Evolutionary conservation across 352 stramenopile species (phyloP).

Genomic region (Phytophthora boehmeriae): DNA sequence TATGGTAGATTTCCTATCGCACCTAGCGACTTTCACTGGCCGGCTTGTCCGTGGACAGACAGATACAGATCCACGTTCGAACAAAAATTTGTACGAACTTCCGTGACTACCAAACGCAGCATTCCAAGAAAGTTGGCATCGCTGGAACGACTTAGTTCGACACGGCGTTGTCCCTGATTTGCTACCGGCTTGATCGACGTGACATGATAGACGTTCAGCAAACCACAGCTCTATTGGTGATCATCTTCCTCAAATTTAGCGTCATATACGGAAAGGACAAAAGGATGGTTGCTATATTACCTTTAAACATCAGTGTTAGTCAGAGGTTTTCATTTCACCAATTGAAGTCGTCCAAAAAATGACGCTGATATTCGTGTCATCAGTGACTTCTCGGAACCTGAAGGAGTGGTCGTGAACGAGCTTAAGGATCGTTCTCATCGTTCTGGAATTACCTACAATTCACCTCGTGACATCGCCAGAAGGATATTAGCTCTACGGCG

Average conservation of each 20-base stretch:
- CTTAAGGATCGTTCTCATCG: constrained; percentile 3
- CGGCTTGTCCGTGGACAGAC: constrained; percentile 7
- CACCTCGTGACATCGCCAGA: constrained; percentile 4
- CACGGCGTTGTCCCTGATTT: constrained; percentile 11
- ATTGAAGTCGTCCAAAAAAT: constrained; percentile 1
- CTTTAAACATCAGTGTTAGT: background rate
- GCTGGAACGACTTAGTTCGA: constrained; percentile 6
- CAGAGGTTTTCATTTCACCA: constrained; percentile 2
- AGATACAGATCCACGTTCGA: background rate
- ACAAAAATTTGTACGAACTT: constrained; percentile 16
- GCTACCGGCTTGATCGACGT: background rate
- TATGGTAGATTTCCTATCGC: no score
- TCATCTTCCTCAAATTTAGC: background rate
- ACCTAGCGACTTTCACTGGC: no score
- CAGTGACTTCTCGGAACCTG: constrained; percentile 6
- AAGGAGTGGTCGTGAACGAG: background rate
- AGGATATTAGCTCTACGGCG: background rate
- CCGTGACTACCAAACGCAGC: background rate
- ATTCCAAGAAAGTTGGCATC: background rate
- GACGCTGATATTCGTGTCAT: constrained; percentile 3
- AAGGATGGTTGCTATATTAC: constrained; percentile 1
- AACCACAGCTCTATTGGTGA: background rate
- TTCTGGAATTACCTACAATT: constrained; percentile 12
- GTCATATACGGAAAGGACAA: no score
- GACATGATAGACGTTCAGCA: background rate